Percentiles rank a stretch among this genome's conserved stretches.
phyloP scores from a whole-genome alignment of 345 rosid species.

The Salix koriyanagi region DNA sequence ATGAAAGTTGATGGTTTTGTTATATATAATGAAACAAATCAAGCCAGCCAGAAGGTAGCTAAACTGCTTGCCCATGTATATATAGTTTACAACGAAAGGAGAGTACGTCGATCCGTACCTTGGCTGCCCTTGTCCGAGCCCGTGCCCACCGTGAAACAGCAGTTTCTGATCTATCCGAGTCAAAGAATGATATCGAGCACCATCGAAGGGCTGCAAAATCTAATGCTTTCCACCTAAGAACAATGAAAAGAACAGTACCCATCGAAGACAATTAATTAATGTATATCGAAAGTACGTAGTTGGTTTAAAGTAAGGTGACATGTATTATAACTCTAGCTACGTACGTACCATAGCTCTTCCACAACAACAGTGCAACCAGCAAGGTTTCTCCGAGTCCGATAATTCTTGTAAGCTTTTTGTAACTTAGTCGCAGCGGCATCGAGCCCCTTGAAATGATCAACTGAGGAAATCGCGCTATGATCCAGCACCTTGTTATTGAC shows the following conservation, averaged over 20 bases:
- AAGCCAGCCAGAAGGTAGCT: no score
- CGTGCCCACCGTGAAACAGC: slow-evolving; percentile 45
- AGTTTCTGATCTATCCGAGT: slow-evolving; percentile 25
- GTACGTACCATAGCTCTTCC: slow-evolving; percentile 31
- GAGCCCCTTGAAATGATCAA: not conserved
- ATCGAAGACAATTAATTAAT: no score
- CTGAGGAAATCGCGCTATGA: no score
- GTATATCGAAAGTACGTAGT: no score
- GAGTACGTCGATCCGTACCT: slow-evolving; percentile 14
- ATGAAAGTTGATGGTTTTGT: no score
- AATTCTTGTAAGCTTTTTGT: slow-evolving; percentile 32
- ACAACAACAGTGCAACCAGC: slow-evolving; percentile 30
- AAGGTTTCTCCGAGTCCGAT: slow-evolving; percentile 29
- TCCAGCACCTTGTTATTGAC: not conserved
- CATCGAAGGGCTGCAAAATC: slow-evolving; percentile 24
- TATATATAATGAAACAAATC: no score
- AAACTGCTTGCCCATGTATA: no score
- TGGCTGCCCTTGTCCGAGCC: slow-evolving; percentile 40
- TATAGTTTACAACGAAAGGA: not conserved
- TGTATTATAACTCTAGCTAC: no score
- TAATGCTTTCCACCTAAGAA: slow-evolving; percentile 34
- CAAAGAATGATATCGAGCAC: slow-evolving; percentile 38
- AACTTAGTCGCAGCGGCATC: slow-evolving; percentile 18
- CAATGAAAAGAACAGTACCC: no score
- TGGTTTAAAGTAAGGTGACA: no score